Evolutionary conservation across 495 filamentous ascomycete genomes (phyloP), one percentile per base, ranked within the genome.

Genomic region (Talaromyces liani): DNA sequence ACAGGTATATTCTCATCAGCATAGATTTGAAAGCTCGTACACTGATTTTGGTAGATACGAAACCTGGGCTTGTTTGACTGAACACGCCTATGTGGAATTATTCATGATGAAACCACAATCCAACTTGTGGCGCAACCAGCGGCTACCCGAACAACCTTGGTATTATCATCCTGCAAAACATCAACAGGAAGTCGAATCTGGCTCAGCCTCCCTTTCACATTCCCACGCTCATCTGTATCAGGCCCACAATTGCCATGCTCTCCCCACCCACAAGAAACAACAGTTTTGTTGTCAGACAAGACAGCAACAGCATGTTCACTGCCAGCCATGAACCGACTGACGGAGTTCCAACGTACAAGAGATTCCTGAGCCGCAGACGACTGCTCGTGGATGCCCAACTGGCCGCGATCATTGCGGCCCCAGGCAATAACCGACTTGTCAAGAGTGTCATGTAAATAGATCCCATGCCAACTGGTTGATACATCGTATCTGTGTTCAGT

Each of bases 231-330:
- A 75, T 86, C 79, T 3, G 77, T 84, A 51, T 80, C 77, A 3
- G 84, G 80, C 14, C 94, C 94, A 73, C 94, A 98, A 74, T 98
- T 98, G 10, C 94, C 94, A 81, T 98, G 94, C 77, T 97, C 91
- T 1, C 92, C 92, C 93, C 94, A 98, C 16, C 94, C 94, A 90
- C 92, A 97, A 3, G 87, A 82, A 45, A 91, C 71, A 12, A 97
- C 74, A 22, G 69, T 75, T 1, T 84, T 83, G 24, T 60, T 36
- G 57, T 82, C 77, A n/a, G 73, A 76, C 3, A 86, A 82, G 31
- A 92, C 68, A 8, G 85, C 91, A 65, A 97, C 66, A 12, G 79
- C 84, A 75, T 98, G 94, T 75, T 97, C 93, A 70, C 92, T 96
- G 1, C 94, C 94, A 51, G 86, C 86, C 16, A 90, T 90, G 14